Conservation (phyloP, 306 rosid species). For the Sicyos baderoa region DNA sequence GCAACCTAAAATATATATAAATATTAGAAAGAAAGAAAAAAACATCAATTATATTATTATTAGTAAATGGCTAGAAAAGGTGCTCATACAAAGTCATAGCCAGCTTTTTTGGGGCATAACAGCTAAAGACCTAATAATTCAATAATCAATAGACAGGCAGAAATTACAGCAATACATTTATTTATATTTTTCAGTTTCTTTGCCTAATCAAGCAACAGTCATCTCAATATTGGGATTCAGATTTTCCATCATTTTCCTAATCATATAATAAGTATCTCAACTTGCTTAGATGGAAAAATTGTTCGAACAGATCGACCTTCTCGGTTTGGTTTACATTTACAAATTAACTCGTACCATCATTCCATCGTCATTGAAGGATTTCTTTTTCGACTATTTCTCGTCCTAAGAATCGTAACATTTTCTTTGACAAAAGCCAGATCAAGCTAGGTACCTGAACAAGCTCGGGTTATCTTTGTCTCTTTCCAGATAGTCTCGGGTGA, state of each 20-base stretch:
- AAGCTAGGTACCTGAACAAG: conserved; percentile 80
- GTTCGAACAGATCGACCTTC: background rate
- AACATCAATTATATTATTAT: background rate
- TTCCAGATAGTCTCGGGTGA: conserved; percentile 90
- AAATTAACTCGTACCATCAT: background rate
- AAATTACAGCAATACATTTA: conserved; percentile 2
- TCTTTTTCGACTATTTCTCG: background rate
- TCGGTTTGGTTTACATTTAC: background rate
- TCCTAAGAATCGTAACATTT: conserved; percentile 16
- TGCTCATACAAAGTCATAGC: background rate
- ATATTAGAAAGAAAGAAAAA: too few species aligned
- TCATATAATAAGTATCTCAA: background rate
- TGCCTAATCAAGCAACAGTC: background rate
- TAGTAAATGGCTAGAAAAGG: background rate
- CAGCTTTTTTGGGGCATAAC: background rate
- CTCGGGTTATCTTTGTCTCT: conserved; percentile 87
- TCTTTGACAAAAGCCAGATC: conserved; percentile 24
- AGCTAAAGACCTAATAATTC: background rate
- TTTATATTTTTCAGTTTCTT: background rate
- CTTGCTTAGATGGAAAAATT: conserved; percentile 3
- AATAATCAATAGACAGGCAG: background rate
- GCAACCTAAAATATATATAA: too few species aligned
- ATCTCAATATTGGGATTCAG: conserved; percentile 11
- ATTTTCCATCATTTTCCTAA: conserved; percentile 7
- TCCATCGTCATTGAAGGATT: background rate